Evolutionary conservation across 106 monocot genomes (phyloP), one percentile per base, ranked within the genome.

Genomic region (Phalaenopsis equestris): DNA sequence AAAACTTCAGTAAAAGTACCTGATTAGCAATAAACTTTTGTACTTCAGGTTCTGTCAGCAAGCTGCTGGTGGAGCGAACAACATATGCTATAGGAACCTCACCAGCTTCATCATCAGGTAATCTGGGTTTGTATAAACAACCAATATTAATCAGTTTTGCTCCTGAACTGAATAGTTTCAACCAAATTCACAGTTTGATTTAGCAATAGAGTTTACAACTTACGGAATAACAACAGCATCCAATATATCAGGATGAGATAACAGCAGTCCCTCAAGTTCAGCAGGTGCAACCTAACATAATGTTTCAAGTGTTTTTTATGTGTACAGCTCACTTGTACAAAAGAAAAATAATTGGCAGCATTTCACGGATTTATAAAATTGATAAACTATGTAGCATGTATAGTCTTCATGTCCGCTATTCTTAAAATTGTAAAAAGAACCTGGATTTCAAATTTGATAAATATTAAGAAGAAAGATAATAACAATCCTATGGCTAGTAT

Each of bases 221-320:
- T 87, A 92, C 95, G 92, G 95, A 39, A 94, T 92, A n/a, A 99
- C 98, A 78, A 84, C 94, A 48, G 94, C 89, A 83, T 99, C 98
- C 46, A 88, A 76, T 84, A 99, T 94, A 72, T 94, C 90, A 67
- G 92, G 83, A 84, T 98, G 94, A 30, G 90, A 86, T 73, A 91
- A 83, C 75, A 98, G 98, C 77, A 98, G 72, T 2, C 87, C 90
- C 84, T 98, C 98, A 74, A 98, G 87, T 67, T 98, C 98, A 56
- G 98, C 98, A 67, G 98, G 98, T 73, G 98, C 98, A 86, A 98
- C 84, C 98, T 98, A 80, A 55, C 47, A 41, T 42, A 30, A 77
- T 24, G 49, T 70, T 12, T 38, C 12, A 70, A 12, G 5, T 4
- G 23, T 67, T 67, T 39, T 39, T 38, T 70, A 39, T 39, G 70